Conservation (phyloP, 1,284 basidiomycete genomes). For the Apiotrichum gracile region DNA sequence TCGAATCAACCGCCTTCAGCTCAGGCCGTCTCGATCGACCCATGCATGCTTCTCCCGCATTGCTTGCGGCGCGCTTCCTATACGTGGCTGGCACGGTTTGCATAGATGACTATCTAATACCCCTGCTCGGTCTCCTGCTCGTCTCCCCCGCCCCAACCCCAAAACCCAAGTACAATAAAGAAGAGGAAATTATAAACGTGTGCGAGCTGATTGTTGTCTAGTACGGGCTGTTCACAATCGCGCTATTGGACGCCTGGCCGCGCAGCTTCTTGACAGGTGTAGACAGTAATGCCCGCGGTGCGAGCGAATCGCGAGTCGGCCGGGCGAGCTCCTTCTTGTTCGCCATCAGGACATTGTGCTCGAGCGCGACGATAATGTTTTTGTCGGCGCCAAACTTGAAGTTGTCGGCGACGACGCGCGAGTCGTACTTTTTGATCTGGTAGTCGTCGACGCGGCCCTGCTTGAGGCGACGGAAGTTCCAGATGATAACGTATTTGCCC, state of each 20-base stretch:
- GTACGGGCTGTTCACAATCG: conserved; percentile 42
- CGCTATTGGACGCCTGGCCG: conserved; percentile 29
- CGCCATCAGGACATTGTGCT: conserved; percentile 87
- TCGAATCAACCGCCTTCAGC: no score
- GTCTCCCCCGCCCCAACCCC: background rate
- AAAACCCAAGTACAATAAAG: conserved; percentile 5
- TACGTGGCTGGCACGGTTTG: no score
- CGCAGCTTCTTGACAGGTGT: conserved; percentile 32
- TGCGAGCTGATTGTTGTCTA: conserved; percentile 7
- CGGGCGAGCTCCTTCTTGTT: conserved; percentile 81
- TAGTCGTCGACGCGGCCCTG: conserved; percentile 84
- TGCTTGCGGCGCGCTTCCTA: no score
- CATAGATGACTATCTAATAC: no score
- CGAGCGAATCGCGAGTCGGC: conserved; percentile 10
- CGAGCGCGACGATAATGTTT: conserved; percentile 90
- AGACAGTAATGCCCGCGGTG: conserved; percentile 8
- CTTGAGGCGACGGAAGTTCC: conserved; percentile 95
- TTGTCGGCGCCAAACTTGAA: conserved; percentile 94
- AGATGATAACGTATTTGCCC: conserved; percentile 89
- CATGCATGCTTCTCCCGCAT: no score
- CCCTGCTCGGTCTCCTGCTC: background rate
- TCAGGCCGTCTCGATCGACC: no score
- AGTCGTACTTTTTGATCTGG: conserved; percentile 90
- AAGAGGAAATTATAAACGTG: background rate
- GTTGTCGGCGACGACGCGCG: conserved; percentile 89